Percentiles rank a stretch among this genome's conserved stretches.
These are phyloP conservation scores for Penicillium roqueforti DNA, from an alignment of 495 filamentous ascomycete species.

Conservation along the genomic window DNA sequence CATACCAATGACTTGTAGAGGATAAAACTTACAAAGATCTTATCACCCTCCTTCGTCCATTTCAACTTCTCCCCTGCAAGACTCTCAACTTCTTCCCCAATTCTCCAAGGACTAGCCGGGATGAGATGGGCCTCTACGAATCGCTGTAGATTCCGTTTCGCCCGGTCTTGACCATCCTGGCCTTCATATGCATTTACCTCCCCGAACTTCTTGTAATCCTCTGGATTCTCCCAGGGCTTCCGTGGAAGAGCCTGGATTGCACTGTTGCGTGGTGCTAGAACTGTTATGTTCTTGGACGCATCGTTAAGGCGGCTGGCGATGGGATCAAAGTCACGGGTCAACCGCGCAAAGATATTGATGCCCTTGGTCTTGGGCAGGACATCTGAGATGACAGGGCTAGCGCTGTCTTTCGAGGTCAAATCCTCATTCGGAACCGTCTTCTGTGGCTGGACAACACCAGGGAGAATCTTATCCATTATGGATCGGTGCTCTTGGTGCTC, in stretches of 20 bases:
- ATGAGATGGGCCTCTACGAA: conserved; percentile 90
- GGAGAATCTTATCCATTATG: conserved; percentile 28
- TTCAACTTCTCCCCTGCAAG: conserved; percentile 69
- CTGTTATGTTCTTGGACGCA: conserved; percentile 68
- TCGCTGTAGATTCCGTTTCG: conserved; percentile 68
- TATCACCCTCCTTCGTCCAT: conserved; percentile 77
- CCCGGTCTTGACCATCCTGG: conserved; percentile 70
- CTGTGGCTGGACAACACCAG: conserved; percentile 38
- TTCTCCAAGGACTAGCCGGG: conserved; percentile 71
- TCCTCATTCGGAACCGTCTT: conserved; percentile 25
- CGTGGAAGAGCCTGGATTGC: conserved; percentile 73
- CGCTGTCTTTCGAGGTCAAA: conserved; percentile 9
- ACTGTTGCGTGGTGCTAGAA: conserved; percentile 82
- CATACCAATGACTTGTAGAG: background rate
- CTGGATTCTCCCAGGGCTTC: conserved; percentile 91
- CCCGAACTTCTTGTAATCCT: conserved; percentile 71
- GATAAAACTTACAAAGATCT: conserved; percentile 55
- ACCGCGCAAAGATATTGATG: conserved; percentile 85
- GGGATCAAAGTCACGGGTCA: conserved; percentile 74
- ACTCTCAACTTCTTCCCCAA: conserved; percentile 67
- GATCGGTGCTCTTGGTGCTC: conserved; percentile 26
- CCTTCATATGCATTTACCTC: conserved; percentile 74
- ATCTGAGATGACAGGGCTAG: conserved; percentile 66
- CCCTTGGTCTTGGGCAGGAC: conserved; percentile 75
- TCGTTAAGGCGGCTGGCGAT: conserved; percentile 70